Evolutionary conservation across 208 protist genomes (phyloP), one percentile per base, ranked within the genome.

Genomic region (Trypanosoma caninum): DNA sequence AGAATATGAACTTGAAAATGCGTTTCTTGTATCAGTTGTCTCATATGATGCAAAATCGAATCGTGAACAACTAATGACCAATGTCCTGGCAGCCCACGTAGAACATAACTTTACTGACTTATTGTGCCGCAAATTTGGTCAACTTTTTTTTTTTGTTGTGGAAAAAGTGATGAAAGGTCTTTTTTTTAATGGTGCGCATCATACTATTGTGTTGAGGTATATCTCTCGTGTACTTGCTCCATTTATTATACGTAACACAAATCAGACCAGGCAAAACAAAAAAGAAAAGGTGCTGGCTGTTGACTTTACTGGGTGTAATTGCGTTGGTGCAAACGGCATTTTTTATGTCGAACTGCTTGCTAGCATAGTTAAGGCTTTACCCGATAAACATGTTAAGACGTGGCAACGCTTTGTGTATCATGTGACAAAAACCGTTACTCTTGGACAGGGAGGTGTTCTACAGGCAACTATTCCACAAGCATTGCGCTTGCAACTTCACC

Each of bases 311-410:
- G n/a, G n/a, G n/a, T n/a, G n/a, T n/a, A n/a, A n/a, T n/a, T n/a
- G n/a, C n/a, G n/a, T 30, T 55, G 30, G 27, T 41, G 22, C 23
- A 18, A 47, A 37, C 10, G n/a, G 22, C 34, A 41, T 65, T 34
- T 72, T 72, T 54, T 72, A 55, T 31, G 20, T 65, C 53, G 40
- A 59, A 27, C 42, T 72, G 10, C 57, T 72, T 13, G 22, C 11
- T 14, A 52, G 16, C 9, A 18, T 72, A 7, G 16, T 65, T 20
- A 16, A 0, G 9, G 8, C 33, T 13, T 31, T 64, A 28, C 58
- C 46, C 27, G 10, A 1, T 37, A 27, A 6, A 16, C 31, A 53
- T 28, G 3, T 53, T 33, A 69, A 47, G 25, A 27, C 34, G 16
- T 69, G 62, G 53, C 54, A 28, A 30, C 54, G 53, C 6, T 60